Evolutionary conservation across 208 protist species (phyloP).

Genomic region (Trypanosomatidae sp.): DNA sequence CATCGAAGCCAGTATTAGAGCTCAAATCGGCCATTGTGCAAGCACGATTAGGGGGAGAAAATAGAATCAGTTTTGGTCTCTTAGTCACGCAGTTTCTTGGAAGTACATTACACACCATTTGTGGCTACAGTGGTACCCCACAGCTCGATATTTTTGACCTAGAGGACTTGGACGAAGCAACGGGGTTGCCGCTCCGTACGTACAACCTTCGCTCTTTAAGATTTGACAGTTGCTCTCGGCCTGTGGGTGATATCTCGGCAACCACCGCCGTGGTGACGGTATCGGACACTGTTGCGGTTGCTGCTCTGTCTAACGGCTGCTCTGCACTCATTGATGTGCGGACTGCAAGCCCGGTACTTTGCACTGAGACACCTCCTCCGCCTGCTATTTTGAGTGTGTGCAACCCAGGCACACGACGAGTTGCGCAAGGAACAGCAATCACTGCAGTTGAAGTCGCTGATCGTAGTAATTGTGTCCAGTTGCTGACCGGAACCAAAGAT

Average conservation of each 20-base stretch:
- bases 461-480: conserved; percentile 18
- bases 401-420: neutral
- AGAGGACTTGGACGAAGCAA: conserved; percentile 69
- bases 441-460: conserved; percentile 9
- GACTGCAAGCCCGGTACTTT: conserved; percentile 5
- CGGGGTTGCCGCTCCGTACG: conserved; percentile 41
- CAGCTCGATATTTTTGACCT: conserved; percentile 77
- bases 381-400: conserved; percentile 9
- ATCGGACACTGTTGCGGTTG: conserved; percentile 34
- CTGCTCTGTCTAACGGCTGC: conserved; percentile 49
- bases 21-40: conserved; percentile 15
- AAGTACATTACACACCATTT: conserved; percentile 41
- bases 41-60: conserved; percentile 11
- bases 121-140: conserved; percentile 37
- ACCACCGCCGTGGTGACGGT: conserved; percentile 36
- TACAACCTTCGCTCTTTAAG: conserved; percentile 29
- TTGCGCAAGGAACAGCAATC: neutral
- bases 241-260: neutral
- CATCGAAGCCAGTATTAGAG: conserved; percentile 7
- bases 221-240: neutral
- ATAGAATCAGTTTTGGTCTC: conserved; percentile 49
- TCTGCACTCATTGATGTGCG: conserved; percentile 47
- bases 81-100: conserved; percentile 52
- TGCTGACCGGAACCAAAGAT: conserved; percentile 48
- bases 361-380: conserved; percentile 8